Percentiles rank a stretch among this genome's conserved stretches.
Conservation (phyloP, 2,329 filamentous ascomycete species). For the Beauveria sp. region DNA sequence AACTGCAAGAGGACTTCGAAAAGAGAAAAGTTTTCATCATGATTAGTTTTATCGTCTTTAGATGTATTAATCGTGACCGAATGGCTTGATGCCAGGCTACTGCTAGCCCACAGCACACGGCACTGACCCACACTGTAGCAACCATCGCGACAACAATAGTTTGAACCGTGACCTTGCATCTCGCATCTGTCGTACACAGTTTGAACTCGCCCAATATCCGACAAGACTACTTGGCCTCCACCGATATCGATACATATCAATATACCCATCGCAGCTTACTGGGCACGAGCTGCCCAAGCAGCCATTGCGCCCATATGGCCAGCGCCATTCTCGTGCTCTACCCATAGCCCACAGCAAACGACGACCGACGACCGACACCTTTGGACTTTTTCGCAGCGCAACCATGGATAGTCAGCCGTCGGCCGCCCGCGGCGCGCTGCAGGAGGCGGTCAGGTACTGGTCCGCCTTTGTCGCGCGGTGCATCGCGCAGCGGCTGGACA, state of each 20-base stretch:
- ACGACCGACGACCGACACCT: neutral
- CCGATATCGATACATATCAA: neutral
- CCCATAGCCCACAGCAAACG: neutral
- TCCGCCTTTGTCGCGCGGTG: constrained; percentile 42
- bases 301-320: constrained; percentile 6
- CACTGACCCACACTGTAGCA: neutral
- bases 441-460: constrained; percentile 36
- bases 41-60: no score
- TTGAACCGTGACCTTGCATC: neutral
- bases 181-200: neutral
- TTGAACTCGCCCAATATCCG: neutral
- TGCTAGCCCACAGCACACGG: no score
- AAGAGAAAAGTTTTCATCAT: no score
- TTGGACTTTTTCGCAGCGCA: neutral
- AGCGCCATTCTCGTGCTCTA: neutral
- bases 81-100: neutral
- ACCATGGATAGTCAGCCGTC: neutral
- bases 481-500: constrained; percentile 43
- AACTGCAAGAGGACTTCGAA: no score
- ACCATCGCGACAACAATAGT: neutral
- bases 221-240: neutral
- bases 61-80: no score
- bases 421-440: constrained; percentile 18
- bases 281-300: neutral
- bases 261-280: neutral